Evolutionary conservation across 2,329 filamentous ascomycete genomes (phyloP).

Genomic region (Ophiostoma ips): DNA sequence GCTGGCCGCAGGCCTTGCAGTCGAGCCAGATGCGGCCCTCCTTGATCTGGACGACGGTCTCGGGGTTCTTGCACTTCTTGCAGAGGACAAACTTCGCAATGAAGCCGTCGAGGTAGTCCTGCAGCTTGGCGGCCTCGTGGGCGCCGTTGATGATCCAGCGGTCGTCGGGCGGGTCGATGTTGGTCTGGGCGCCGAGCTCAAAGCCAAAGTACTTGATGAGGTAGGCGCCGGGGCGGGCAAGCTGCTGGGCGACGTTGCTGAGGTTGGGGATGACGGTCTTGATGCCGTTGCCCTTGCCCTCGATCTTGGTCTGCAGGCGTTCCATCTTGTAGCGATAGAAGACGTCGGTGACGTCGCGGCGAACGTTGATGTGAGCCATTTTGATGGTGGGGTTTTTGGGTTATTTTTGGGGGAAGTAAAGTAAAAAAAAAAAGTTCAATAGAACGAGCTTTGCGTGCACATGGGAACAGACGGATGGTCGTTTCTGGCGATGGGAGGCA

Average conservation of each 20-base stretch:
- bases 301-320: conserved; percentile 94
- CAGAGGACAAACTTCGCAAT: conserved; percentile 98
- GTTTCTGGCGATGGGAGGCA: conserved; percentile 4
- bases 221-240: conserved; percentile 83
- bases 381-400: conserved; percentile 39
- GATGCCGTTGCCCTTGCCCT: conserved; percentile 99
- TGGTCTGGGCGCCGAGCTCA: conserved; percentile 96
- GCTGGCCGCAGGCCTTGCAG: conserved; percentile 97
- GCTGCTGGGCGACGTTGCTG: conserved; percentile 79
- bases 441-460: background rate
- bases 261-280: conserved; percentile 97
- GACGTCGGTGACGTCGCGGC: conserved; percentile 91
- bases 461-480: background rate
- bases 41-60: conserved; percentile 93
- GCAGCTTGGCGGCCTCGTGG: conserved; percentile 86
- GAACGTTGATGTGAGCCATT: conserved; percentile 97
- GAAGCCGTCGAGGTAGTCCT: conserved; percentile 97
- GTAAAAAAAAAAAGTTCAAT: background rate
- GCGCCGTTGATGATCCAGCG: conserved; percentile 99
- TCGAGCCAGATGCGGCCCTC: conserved; percentile 84
- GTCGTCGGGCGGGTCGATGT: conserved; percentile 91
- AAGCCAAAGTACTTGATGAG: conserved; percentile 99
- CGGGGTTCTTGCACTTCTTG: conserved; percentile 99
- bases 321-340: conserved; percentile 99
- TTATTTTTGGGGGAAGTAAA: background rate